Base-by-base conservation (phyloP, 805 yeast genomes). In the Lipomyces yamadae region DNA sequence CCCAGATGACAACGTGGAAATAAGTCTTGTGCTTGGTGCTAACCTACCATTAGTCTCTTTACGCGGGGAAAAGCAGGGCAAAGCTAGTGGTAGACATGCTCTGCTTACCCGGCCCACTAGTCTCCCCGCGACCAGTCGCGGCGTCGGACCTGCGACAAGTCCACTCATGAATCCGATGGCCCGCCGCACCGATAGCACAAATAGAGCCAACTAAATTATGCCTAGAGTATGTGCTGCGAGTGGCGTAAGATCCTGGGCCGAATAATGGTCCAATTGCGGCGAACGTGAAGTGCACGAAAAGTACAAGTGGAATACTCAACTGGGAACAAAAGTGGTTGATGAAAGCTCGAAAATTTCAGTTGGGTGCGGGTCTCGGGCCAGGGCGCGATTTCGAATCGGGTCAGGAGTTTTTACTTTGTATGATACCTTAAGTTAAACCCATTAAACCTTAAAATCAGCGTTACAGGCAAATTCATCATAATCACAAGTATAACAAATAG, bases 101-200 rank as follows among this genome's bases (percentile, higher is more conserved):
- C 30, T 58, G 52, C 61, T 58, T 62, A 62, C 65, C 65, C 65
- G 65, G 65, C 64, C 57, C 24, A 24, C 15, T n/a, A 42, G 10
- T 42, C 18, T 42, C 48, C 48, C 24, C 48, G 48, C 48, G 8
- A 24, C 48, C 8, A 42, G 18, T 15, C 48, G 48, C 29, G 42
- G 42, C 42, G 48, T 4, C 24, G 48, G 48, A 42, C 48, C 48
- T 42, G 48, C 18, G 18, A 42, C 10, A 42, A 42, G 24, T 24
- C 24, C 48, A 42, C n/a, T 42, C 48, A 42, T 42, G 18, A 7
- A 42, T 42, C 48, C 24, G 48, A 42, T 15, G n/a, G 18, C 5
- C 18, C n/a, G 7, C 48, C 48, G 15, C 48, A 39, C 48, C 24
- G 24, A 42, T 42, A n/a, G 18, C 18, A 42, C 8, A 15, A 42